Percentiles rank a stretch among this genome's conserved stretches.
Evolutionary conservation across 1,284 basidiomycete genomes (phyloP).

Genomic region (Pseudozyma hubeiensis): DNA sequence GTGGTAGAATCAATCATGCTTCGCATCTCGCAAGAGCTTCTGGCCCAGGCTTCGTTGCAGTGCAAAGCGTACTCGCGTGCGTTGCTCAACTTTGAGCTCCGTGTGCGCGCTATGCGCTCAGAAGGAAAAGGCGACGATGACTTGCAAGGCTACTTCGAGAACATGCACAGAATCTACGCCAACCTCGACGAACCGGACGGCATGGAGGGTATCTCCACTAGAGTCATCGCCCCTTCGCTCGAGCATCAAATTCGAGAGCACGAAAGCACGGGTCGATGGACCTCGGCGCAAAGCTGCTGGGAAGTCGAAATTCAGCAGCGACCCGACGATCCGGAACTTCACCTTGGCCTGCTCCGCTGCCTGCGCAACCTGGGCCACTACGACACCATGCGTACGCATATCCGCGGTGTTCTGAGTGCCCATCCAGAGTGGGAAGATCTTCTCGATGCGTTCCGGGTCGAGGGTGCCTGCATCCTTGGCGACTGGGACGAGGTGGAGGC

Average conservation of each 20-base stretch:
- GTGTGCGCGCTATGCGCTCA: constrained; percentile 61
- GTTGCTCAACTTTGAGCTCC: constrained; percentile 90
- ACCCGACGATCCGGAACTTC: constrained; percentile 87
- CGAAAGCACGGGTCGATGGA: constrained; percentile 97
- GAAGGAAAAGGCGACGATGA: constrained; percentile 54
- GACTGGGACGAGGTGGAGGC: constrained; percentile 79
- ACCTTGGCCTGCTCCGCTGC: constrained; percentile 90
- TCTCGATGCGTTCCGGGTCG: constrained; percentile 86
- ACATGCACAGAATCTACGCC: constrained; percentile 94
- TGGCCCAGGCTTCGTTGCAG: constrained; percentile 92
- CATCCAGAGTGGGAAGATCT: constrained; percentile 85
- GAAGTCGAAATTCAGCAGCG: constrained; percentile 93
- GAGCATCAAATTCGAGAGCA: constrained; percentile 98
- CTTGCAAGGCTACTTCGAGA: constrained; percentile 82
- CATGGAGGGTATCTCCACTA: constrained; percentile 95
- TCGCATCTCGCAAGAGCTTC: constrained; percentile 85
- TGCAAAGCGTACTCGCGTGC: constrained; percentile 94
- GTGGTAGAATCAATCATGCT: constrained; percentile 81
- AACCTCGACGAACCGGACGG: constrained; percentile 97
- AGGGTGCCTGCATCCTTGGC: constrained; percentile 94
- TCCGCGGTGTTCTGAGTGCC: constrained; percentile 86
- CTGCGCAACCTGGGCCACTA: constrained; percentile 96
- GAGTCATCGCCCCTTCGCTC: constrained; percentile 87
- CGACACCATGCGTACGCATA: constrained; percentile 94
- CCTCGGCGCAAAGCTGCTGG: constrained; percentile 99